A percentile compares a stretch with the other conserved stretches of the same genome.
phyloP scores from a whole-genome alignment of 2,329 filamentous ascomycete genomes.

The Basipetospora chlamydospora region DNA sequence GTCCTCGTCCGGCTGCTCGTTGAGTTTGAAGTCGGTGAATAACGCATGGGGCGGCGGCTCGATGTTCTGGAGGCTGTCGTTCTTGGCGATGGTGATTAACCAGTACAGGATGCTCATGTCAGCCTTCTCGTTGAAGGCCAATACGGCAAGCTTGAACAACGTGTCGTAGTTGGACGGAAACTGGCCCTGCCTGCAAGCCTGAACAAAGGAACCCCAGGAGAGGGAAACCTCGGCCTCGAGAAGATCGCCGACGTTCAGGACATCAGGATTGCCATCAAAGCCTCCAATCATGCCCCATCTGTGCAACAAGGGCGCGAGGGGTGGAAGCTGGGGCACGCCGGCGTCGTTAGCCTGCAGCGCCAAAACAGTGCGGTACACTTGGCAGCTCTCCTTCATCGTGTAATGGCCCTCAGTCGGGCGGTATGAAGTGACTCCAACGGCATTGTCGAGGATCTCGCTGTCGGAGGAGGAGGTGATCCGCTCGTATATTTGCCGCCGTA shows the following conservation, averaged over 20 bases:
- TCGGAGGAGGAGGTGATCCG: constrained; percentile 6
- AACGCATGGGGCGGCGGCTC: no score
- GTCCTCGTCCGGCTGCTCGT: no score
- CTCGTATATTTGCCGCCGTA: constrained; percentile 16
- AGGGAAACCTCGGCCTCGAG: not conserved
- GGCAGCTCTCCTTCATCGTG: no score
- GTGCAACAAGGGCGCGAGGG: no score
- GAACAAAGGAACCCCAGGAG: not conserved
- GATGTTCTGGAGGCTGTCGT: no score
- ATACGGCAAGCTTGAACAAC: not conserved
- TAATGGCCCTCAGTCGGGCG: no score
- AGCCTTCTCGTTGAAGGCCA: not conserved
- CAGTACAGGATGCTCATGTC: not conserved
- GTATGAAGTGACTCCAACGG: not conserved
- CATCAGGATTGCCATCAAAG: not conserved
- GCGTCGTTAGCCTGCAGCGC: no score
- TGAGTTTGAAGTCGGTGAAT: no score
- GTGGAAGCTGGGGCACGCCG: no score
- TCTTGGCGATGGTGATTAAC: no score
- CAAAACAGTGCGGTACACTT: no score
- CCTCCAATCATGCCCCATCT: not conserved
- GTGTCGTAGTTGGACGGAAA: no score
- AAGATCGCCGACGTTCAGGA: not conserved
- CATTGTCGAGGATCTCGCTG: not conserved
- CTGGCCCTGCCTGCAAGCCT: not conserved